Base-by-base conservation (phyloP, 495 filamentous ascomycete species). In the Trichoderma orchidacearum region DNA sequence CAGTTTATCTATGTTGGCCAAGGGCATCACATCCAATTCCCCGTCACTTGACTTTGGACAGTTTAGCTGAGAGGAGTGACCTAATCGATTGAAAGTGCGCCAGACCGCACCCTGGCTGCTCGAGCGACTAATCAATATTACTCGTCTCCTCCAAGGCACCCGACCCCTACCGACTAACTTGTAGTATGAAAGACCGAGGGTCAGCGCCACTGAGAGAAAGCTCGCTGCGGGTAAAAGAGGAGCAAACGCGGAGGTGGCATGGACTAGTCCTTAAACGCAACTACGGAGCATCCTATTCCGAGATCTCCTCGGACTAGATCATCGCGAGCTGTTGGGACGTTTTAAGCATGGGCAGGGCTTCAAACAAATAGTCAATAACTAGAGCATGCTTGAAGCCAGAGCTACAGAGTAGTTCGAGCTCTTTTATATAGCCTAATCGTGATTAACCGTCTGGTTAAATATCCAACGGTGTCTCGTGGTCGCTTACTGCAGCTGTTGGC, bases 181-280 rank as follows among this genome's bases (percentile, higher is more conserved):
- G n/a, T n/a, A n/a, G n/a, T n/a, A n/a, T n/a, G n/a, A n/a, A n/a
- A n/a, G n/a, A n/a, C n/a, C n/a, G n/a, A n/a, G n/a, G n/a, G n/a
- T n/a, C n/a, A n/a, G n/a, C n/a, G n/a, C n/a, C n/a, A n/a, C n/a
- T n/a, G n/a, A n/a, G n/a, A n/a, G n/a, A n/a, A n/a, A n/a, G n/a
- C n/a, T n/a, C n/a, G n/a, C n/a, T n/a, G n/a, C 41, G 41, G 41
- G 41, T 48, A 48, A 48, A 48, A 48, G 41, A 48, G 41, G 41
- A 23, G 41, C 41, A 25, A 48, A 9, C 41, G 41, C 27, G 41
- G 41, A 23, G 41, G 23, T 48, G 2, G 41, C 21, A 21, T 5
- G 36, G 34, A 36, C n/a, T n/a, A n/a, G n/a, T n/a, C n/a, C 13
- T 41, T 21, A 17, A n/a, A 41, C n/a, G 8, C 36, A 21, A 17